Conservation (phyloP, 1,139 yeast species). For the Debaryomyces coudertii region DNA sequence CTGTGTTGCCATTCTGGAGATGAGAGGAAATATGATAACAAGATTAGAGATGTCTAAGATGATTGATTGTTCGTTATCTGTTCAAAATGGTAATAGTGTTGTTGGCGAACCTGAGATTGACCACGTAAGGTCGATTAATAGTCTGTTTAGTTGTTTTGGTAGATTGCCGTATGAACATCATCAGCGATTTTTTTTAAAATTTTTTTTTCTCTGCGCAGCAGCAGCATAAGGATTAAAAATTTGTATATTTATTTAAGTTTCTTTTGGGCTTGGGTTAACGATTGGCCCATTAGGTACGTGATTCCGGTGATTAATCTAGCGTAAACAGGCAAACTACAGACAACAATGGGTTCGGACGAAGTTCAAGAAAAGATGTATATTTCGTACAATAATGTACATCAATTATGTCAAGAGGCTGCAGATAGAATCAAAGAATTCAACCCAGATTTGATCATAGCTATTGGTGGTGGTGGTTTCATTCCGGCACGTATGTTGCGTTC, state of each 20-base stretch:
- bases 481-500: slow-evolving; percentile 95
- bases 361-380: slow-evolving; percentile 69
- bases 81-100: too few relatives aligned
- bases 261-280: slow-evolving; percentile 5
- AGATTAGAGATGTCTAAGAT: neutral
- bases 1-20: neutral
- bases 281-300: slow-evolving; percentile 3
- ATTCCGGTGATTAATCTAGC: neutral
- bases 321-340: neutral
- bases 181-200: slow-evolving; percentile 1
- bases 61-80: neutral
- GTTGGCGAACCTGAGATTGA: too few relatives aligned
- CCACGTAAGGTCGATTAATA: neutral
- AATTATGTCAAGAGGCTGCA: slow-evolving; percentile 87
- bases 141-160: neutral
- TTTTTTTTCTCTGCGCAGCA: slow-evolving; percentile 4
- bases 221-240: neutral
- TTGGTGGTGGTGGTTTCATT: slow-evolving; percentile 93
- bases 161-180: neutral
- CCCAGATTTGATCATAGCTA: slow-evolving; percentile 89
- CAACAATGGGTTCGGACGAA: slow-evolving; percentile 34
- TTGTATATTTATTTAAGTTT: neutral
- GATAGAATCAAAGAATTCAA: slow-evolving; percentile 66
- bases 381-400: slow-evolving; percentile 91
- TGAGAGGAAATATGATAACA: neutral